Percentiles rank a stretch among this genome's conserved stretches.
Conservation (phyloP, 177 flowering plant species). For the Vitis hybrid region DNA sequence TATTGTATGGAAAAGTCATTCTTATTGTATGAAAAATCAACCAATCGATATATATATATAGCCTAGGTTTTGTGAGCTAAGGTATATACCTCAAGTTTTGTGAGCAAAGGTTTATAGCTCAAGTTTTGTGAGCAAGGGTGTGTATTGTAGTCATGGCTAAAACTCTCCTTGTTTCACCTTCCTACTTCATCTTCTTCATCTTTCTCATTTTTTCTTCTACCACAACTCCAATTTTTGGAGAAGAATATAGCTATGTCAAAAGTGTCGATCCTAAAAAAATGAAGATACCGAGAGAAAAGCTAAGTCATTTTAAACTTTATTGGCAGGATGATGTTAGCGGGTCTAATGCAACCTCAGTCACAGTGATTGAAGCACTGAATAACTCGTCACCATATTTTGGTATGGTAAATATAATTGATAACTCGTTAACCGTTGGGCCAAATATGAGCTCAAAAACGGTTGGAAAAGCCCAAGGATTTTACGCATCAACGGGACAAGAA, state of each 20-base stretch:
- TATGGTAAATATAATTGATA: constrained; percentile 38
- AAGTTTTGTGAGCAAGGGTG: too few relatives aligned
- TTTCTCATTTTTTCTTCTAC: constrained; percentile 1
- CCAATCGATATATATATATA: too few relatives aligned
- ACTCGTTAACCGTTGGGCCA: constrained; percentile 41
- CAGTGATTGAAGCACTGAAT: constrained; percentile 21
- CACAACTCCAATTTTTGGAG: neutral
- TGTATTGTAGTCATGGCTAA: too few relatives aligned
- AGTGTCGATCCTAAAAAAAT: neutral
- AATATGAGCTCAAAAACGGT: neutral
- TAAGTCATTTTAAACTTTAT: constrained; percentile 17
- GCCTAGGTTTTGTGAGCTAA: too few relatives aligned
- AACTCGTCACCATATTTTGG: constrained; percentile 36
- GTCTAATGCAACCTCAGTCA: constrained; percentile 25
- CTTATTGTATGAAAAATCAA: too few relatives aligned
- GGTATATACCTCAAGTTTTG: too few relatives aligned
- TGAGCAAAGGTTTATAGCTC: too few relatives aligned
- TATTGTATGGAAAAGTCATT: too few relatives aligned
- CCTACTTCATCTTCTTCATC: neutral
- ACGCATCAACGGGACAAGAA: too few relatives aligned
- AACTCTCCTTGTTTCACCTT: neutral
- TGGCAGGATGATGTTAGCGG: constrained; percentile 53
- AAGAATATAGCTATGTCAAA: neutral
- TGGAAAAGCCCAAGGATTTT: too few relatives aligned
- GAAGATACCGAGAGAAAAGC: constrained; percentile 12